Evolutionary conservation across 2,329 filamentous ascomycete species (phyloP).

Genomic region (Davidsoniella eucalypti): DNA sequence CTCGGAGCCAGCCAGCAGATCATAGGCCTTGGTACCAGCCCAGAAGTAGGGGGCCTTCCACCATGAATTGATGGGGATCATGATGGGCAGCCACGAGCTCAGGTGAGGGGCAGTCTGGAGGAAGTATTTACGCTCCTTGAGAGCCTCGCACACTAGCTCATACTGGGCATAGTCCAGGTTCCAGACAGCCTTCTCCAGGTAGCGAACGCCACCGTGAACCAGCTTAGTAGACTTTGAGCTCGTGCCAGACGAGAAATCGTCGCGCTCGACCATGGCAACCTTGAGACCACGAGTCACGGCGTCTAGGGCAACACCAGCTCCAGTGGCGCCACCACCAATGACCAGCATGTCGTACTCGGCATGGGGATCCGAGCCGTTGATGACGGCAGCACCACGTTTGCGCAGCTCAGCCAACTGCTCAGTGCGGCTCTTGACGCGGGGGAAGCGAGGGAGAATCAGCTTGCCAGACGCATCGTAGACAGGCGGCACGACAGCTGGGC

Average conservation of each 20-base stretch:
- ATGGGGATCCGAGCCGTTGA: constrained; percentile 11
- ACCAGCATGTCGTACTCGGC: constrained; percentile 52
- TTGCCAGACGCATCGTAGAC: constrained; percentile 51
- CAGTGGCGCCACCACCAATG: constrained; percentile 56
- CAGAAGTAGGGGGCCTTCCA: constrained; percentile 66
- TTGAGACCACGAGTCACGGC: constrained; percentile 54
- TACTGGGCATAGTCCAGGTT: constrained; percentile 61
- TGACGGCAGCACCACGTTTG: constrained; percentile 21
- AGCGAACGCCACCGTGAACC: constrained; percentile 60
- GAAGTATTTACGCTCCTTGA: constrained; percentile 61
- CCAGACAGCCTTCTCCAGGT: constrained; percentile 61
- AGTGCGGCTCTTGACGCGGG: constrained; percentile 41
- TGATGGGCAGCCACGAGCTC: constrained; percentile 58
- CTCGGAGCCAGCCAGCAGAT: constrained; percentile 69
- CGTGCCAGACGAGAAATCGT: constrained; percentile 58
- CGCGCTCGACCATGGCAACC: constrained; percentile 54
- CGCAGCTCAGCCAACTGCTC: constrained; percentile 49
- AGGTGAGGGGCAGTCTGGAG: constrained; percentile 59
- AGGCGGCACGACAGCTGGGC: constrained; percentile 52
- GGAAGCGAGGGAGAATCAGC: constrained; percentile 50
- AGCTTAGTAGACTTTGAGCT: constrained; percentile 64
- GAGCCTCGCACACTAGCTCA: constrained; percentile 52
- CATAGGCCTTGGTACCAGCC: constrained; percentile 67
- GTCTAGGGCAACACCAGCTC: constrained; percentile 54
- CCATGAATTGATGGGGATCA: constrained; percentile 60